A percentile compares a stretch with the other conserved stretches of the same genome.
phyloP scores from a whole-genome alignment of 768 basidiomycete genomes.

The Amanita muscaria region DNA sequence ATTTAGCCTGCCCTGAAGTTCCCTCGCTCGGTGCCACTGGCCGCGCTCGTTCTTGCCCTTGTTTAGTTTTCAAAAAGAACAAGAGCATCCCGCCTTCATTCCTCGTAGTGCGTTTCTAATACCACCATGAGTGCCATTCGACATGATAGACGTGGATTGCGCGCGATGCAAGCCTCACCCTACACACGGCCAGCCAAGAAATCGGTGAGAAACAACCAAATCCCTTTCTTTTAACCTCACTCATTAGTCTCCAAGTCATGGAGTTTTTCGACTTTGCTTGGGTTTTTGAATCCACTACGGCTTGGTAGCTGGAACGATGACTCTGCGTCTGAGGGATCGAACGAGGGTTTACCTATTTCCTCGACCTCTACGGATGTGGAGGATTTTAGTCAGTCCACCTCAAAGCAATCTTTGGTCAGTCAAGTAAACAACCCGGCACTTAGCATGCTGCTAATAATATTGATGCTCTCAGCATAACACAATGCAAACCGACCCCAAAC shows the following conservation, averaged over 20 bases:
- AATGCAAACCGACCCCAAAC: not conserved
- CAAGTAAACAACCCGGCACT: not conserved
- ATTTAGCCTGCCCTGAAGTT: slow-evolving; percentile 26
- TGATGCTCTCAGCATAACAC: not conserved
- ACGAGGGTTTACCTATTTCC: not conserved
- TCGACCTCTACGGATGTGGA: not conserved
- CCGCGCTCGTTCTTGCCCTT: slow-evolving; percentile 15
- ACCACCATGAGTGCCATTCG: slow-evolving; percentile 51
- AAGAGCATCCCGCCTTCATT: slow-evolving; percentile 9
- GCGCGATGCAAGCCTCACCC: slow-evolving; percentile 38
- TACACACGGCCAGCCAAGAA: slow-evolving; percentile 45
- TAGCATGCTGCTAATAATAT: not conserved
- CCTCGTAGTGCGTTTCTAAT: slow-evolving; percentile 6
- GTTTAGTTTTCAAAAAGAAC: slow-evolving; percentile 10
- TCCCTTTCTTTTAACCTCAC: slow-evolving; percentile 7
- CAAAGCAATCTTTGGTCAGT: not conserved
- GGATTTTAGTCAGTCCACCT: not conserved
- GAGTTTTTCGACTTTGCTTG: slow-evolving; percentile 43
- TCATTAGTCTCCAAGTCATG: slow-evolving; percentile 29
- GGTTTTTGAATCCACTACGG: slow-evolving; percentile 41
- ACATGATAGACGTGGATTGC: slow-evolving; percentile 30
- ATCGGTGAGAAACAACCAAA: slow-evolving; percentile 30
- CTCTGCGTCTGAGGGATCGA: slow-evolving; percentile 8
- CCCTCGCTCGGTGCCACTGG: slow-evolving; percentile 8
- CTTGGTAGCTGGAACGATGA: slow-evolving; percentile 19